Evolutionary conservation across 202 grass and related monocot species (phyloP).

Genomic region (Miscanthus sacchariflorus): DNA sequence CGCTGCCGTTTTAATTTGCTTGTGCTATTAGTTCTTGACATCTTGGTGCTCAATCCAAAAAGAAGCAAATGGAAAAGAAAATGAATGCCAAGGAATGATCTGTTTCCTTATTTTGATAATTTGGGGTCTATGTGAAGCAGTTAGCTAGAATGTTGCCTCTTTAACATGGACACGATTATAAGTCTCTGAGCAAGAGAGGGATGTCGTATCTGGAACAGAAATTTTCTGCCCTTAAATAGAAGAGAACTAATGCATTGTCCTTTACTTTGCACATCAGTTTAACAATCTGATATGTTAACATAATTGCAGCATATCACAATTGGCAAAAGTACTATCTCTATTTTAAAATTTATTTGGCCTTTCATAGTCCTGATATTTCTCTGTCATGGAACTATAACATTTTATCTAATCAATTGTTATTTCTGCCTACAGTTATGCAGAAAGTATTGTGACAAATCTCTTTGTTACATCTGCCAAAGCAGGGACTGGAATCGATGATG

Average conservation of each 20-base stretch:
- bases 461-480: slow-evolving; percentile 85
- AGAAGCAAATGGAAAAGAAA: neutral
- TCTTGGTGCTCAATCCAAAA: neutral
- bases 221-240: neutral
- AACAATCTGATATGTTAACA: slow-evolving; percentile 5
- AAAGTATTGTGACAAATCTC: slow-evolving; percentile 65
- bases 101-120: neutral
- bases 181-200: neutral
- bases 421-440: slow-evolving; percentile 61
- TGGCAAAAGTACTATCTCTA: neutral
- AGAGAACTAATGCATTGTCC: neutral
- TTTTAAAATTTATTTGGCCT: neutral
- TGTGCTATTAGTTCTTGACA: neutral
- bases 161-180: neutral
- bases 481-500: slow-evolving; percentile 65
- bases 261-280: neutral
- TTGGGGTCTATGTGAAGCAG: neutral
- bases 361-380: slow-evolving; percentile 10
- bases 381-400: neutral
- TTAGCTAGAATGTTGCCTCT: neutral
- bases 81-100: neutral
- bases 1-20: neutral
- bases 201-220: too few species aligned
- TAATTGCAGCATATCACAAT: slow-evolving; percentile 6
- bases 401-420: slow-evolving; percentile 37